These are phyloP conservation scores for Hypoxylon sp. DNA, from an alignment of 2,329 filamentous ascomycete genomes.

Conservation along the genomic window DNA sequence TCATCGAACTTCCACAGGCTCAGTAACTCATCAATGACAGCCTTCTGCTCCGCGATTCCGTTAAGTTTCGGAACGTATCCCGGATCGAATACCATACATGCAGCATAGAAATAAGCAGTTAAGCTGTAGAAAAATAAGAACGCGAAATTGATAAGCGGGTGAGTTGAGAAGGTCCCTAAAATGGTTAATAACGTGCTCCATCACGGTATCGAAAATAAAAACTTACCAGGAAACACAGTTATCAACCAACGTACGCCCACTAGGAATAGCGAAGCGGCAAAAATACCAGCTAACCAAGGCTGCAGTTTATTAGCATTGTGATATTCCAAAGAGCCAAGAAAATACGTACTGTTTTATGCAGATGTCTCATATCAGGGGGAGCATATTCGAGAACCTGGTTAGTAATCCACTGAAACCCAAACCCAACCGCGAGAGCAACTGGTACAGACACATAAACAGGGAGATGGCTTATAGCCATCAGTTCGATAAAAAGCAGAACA, in stretches of 20 bases:
- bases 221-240: slow-evolving; percentile 74
- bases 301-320: slow-evolving; percentile 48
- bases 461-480: slow-evolving; percentile 77
- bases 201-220: background rate
- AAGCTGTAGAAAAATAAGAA: slow-evolving; percentile 72
- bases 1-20: slow-evolving; percentile 91
- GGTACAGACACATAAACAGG: slow-evolving; percentile 81
- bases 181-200: background rate
- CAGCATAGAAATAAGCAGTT: slow-evolving; percentile 85
- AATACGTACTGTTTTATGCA: slow-evolving; percentile 82
- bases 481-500: slow-evolving; percentile 72
- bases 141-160: slow-evolving; percentile 79
- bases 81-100: slow-evolving; percentile 87
- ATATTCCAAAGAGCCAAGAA: no score
- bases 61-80: slow-evolving; percentile 92
- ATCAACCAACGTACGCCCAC: slow-evolving; percentile 79
- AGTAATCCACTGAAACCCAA: slow-evolving; percentile 78
- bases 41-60: slow-evolving; percentile 88
- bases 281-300: slow-evolving; percentile 94
- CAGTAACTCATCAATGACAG: slow-evolving; percentile 87
- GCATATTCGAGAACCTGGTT: slow-evolving; percentile 82
- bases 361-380: slow-evolving; percentile 84
- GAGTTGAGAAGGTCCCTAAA: slow-evolving; percentile 69
- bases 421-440: slow-evolving; percentile 70
- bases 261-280: slow-evolving; percentile 85